Evolutionary conservation across 108 stramenopile species (phyloP).

Genomic region (Discostella stelligeroides): DNA sequence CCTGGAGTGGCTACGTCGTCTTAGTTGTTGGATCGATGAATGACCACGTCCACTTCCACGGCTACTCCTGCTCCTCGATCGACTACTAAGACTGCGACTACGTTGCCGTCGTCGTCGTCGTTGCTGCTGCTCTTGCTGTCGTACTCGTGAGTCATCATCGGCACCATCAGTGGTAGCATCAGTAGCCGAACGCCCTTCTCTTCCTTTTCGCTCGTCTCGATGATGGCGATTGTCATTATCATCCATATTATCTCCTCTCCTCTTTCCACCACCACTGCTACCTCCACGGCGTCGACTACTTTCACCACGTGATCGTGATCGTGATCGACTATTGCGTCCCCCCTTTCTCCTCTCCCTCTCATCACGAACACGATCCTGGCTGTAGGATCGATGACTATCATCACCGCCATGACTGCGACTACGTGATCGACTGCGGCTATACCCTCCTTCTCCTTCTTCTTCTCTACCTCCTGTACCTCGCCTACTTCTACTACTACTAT

Average conservation of each 20-base stretch:
- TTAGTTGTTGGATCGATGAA: not conserved
- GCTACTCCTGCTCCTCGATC: slow-evolving; percentile 4
- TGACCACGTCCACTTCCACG: slow-evolving; percentile 6
- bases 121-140: too few relatives aligned
- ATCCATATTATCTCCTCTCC: slow-evolving; percentile 2
- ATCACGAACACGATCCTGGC: slow-evolving; percentile 5
- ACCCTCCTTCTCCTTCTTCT: not conserved
- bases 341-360: not conserved
- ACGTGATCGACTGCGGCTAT: slow-evolving; percentile 12
- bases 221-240: not conserved
- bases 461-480: not conserved
- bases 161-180: too few relatives aligned
- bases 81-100: slow-evolving; percentile 1
- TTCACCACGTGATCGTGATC: too few relatives aligned
- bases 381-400: slow-evolving; percentile 3
- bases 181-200: not conserved
- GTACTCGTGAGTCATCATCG: too few relatives aligned
- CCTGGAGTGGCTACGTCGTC: not conserved
- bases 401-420: not conserved
- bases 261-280: too few relatives aligned
- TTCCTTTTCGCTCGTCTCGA: slow-evolving; percentile 3
- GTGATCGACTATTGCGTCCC: not conserved
- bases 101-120: not conserved
- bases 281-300: too few relatives aligned
- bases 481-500: too few relatives aligned